Percentiles rank a stretch among this genome's conserved stretches.
Evolutionary conservation across 768 basidiomycete genomes (phyloP).

Genomic region (Russula lepida): DNA sequence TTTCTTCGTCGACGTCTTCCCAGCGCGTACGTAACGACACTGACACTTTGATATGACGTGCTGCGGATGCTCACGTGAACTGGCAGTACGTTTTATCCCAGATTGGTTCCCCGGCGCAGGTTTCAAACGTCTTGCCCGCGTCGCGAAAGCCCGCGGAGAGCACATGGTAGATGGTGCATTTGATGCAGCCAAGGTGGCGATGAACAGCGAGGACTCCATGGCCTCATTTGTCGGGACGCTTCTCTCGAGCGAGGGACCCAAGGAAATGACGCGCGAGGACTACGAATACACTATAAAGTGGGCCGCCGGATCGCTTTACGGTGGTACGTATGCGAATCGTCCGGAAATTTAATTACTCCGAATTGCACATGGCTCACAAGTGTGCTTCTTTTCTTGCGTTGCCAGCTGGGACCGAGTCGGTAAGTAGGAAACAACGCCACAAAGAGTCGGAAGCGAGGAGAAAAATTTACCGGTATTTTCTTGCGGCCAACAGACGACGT

Average conservation of each 20-base stretch:
- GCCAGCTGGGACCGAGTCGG: conserved; percentile 17
- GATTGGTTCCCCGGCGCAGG: conserved; percentile 21
- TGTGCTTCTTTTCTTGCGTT: not conserved
- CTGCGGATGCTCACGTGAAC: conserved; percentile 4
- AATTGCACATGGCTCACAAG: not conserved
- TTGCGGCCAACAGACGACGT: conserved; percentile 10
- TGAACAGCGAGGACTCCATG: conserved; percentile 17
- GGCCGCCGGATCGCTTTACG: conserved; percentile 20
- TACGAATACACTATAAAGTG: conserved; percentile 21
- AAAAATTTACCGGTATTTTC: not conserved
- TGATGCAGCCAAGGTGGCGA: conserved; percentile 13
- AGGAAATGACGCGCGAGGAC: conserved; percentile 19
- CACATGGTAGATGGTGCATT: conserved; percentile 19
- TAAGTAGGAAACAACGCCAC: not conserved
- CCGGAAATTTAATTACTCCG: not conserved
- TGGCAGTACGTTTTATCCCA: conserved; percentile 16
- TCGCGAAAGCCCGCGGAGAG: conserved; percentile 15
- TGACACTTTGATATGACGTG: not conserved
- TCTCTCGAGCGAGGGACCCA: conserved; percentile 10
- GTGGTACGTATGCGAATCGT: conserved; percentile 3
- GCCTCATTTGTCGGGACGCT: conserved; percentile 16
- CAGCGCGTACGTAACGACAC: conserved; percentile 7
- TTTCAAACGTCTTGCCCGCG: conserved; percentile 20
- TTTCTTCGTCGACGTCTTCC: conserved; percentile 19
- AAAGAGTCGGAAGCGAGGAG: not conserved